Base-by-base conservation (phyloP, 208 protist species). In the Naegleria lovaniensis region DNA sequence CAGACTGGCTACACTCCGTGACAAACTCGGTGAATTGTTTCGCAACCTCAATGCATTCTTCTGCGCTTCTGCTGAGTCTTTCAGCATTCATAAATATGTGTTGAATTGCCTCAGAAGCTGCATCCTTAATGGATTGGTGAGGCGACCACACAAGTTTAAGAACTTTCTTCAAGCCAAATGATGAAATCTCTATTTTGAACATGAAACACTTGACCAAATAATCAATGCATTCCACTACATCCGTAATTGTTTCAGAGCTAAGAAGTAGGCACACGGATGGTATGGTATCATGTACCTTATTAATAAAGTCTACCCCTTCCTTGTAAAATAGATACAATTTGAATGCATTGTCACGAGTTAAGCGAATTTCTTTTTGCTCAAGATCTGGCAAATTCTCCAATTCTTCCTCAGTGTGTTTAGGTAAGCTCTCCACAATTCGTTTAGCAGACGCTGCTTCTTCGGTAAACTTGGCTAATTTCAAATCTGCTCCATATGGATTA, bases 401-500 rank as follows among this genome's bases (percentile, higher is more conserved):
- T 33, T 79, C 67, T 36, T 19, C 6, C n/a, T 79, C 67, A 36
- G 67, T 36, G 29, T 36, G n/a, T n/a, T 79, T 25, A 36, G 67
- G 67, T 36, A 79, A 36, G 9, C 6, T 5, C 0, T n/a, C 39
- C 0, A 59, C 13, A 25, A 19, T 40, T 83, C 79, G 2, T 7
- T 90, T 48, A 6, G 9, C 11, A 16, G 6, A 0, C 41, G 29
- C 52, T 36, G 48, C 41, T 90, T 90, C 5, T 41, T 91, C 59
- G 6, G 6, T 6, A 84, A 88, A 87, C 3, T 29, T 6, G 43
- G 9, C 13, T 38, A n/a, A 22, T 39, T 88, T 43, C 13, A 93
- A 52, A 6, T 19, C 41, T 36, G 43, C 36, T 5, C 22, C 51
- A 43, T 91, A 95, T 19, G 90, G 91, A 58, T 95, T 94, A 39